phyloP scores from a whole-genome alignment of 495 filamentous ascomycete genomes.

The Penicillium antarcticum region DNA sequence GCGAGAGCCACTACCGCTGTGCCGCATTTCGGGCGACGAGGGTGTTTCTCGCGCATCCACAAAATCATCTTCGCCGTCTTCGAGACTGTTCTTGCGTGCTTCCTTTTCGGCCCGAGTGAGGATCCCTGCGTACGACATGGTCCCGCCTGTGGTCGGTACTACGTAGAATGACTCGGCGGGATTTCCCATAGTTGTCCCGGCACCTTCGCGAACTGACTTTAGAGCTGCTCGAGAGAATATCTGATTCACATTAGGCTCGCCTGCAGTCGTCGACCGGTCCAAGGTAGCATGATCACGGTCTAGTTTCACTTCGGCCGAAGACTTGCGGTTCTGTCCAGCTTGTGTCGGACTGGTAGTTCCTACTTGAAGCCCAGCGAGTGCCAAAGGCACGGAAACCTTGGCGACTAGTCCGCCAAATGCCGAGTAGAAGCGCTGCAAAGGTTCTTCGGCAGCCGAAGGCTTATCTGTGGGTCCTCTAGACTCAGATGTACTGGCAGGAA shows the following conservation, averaged over 20 bases:
- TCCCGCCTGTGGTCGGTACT: slow-evolving; percentile 85
- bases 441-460: slow-evolving; percentile 56
- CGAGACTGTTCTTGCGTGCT: slow-evolving; percentile 44
- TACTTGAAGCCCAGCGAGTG: slow-evolving; percentile 87
- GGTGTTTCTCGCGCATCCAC: slow-evolving; percentile 80
- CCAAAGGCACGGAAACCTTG: slow-evolving; percentile 80
- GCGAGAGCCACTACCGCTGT: slow-evolving; percentile 23
- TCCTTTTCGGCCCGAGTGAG: slow-evolving; percentile 69
- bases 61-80: slow-evolving; percentile 74
- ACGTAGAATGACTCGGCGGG: slow-evolving; percentile 89
- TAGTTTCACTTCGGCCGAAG: slow-evolving; percentile 35
- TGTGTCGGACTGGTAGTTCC: slow-evolving; percentile 49
- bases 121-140: slow-evolving; percentile 85
- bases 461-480: slow-evolving; percentile 8
- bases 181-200: slow-evolving; percentile 34
- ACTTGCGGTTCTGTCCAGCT: slow-evolving; percentile 37
- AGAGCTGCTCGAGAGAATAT: slow-evolving; percentile 80
- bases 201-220: slow-evolving; percentile 58
- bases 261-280: slow-evolving; percentile 28
- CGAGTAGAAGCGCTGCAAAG: slow-evolving; percentile 85
- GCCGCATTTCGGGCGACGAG: slow-evolving; percentile 45
- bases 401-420: slow-evolving; percentile 82
- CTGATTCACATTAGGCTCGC: slow-evolving; percentile 70
- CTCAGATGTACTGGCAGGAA: slow-evolving; percentile 22
- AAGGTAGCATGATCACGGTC: slow-evolving; percentile 37